phyloP scores from a whole-genome alignment of 2,329 filamentous ascomycete species.

The Lojkania enalia region DNA sequence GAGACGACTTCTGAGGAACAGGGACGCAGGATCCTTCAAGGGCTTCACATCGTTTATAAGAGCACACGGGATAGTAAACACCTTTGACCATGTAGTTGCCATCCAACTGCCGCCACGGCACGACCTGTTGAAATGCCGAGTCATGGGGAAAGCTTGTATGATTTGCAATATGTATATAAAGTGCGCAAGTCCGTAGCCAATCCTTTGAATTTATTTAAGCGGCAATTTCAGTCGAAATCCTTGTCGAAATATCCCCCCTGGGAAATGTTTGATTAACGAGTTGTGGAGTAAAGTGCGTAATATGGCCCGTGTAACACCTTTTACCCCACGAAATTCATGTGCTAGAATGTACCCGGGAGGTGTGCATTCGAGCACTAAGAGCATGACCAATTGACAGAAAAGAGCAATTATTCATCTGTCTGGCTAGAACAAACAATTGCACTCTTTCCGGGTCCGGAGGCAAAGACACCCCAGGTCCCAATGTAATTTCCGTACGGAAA shows the following conservation, averaged over 20 bases:
- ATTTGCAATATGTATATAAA: slow-evolving; percentile 8
- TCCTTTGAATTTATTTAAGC: background rate
- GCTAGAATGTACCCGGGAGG: no score
- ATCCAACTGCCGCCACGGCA: slow-evolving; percentile 15
- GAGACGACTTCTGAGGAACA: slow-evolving; percentile 2
- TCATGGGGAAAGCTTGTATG: slow-evolving; percentile 8
- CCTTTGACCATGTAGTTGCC: slow-evolving; percentile 2
- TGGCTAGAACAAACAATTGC: no score
- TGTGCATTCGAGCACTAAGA: no score
- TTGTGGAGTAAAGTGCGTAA: background rate
- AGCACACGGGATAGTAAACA: background rate
- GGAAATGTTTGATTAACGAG: background rate
- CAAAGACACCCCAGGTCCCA: no score
- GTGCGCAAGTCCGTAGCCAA: slow-evolving; percentile 9
- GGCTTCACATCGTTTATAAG: slow-evolving; percentile 13
- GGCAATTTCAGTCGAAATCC: background rate
- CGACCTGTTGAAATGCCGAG: slow-evolving; percentile 13
- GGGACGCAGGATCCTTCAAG: slow-evolving; percentile 1
- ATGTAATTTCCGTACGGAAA: no score
- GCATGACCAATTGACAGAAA: no score
- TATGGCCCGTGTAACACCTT: background rate
- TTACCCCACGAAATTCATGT: background rate
- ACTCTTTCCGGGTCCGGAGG: no score
- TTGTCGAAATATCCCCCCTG: background rate
- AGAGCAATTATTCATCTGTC: no score